Conservation (phyloP, 495 filamentous ascomycete species). For the Aspergillus ellipticus region DNA sequence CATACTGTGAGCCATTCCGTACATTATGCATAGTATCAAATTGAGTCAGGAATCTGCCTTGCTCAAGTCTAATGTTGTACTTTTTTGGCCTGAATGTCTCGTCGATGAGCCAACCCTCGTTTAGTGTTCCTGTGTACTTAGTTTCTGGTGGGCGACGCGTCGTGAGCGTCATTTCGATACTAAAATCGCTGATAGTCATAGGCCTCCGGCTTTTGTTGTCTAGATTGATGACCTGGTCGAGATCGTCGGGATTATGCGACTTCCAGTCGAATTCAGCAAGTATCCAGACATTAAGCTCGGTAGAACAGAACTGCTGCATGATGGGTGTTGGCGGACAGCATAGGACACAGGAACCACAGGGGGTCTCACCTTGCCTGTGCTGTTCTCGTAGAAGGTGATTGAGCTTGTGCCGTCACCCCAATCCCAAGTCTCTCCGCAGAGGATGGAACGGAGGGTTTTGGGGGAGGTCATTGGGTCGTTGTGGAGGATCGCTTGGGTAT, state of each 20-base stretch:
- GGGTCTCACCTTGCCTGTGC: not conserved
- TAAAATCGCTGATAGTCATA: not conserved
- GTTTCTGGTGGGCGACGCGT: not conserved
- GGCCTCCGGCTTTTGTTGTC: not conserved
- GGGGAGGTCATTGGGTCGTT: not conserved
- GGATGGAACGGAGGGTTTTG: not conserved
- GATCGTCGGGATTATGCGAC: not conserved
- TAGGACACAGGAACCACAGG: not conserved
- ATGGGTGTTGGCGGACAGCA: not conserved
- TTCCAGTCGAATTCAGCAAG: not conserved
- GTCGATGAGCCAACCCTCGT: not conserved
- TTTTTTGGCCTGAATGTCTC: not conserved
- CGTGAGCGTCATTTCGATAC: not conserved
- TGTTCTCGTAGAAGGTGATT: not conserved
- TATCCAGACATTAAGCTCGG: not conserved
- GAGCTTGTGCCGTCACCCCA: not conserved
- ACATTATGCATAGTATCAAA: not conserved
- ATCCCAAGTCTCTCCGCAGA: not conserved
- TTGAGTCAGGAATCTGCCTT: not conserved
- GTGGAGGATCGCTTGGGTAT: not conserved
- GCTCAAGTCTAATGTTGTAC: not conserved
- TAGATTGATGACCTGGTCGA: not conserved
- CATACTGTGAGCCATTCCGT: not conserved
- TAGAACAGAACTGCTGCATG: not conserved
- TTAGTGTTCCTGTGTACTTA: not conserved